Conservation (phyloP, 1,139 yeast species). For the Saccharomycopsis hybrid region DNA sequence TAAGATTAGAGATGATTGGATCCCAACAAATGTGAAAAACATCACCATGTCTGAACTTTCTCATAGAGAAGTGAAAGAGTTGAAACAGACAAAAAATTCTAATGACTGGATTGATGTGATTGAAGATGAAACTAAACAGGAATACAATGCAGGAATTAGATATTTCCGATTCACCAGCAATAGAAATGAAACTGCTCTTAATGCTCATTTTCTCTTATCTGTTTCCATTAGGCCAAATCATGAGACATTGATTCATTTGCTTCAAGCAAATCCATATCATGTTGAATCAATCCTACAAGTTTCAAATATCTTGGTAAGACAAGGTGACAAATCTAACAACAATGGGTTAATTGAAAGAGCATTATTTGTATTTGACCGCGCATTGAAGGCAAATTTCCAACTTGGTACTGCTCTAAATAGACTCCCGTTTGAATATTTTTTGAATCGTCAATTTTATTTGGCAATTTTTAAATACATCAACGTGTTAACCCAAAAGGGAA, state of each 20-base stretch:
- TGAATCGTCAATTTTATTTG: slow-evolving; percentile 73
- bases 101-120: slow-evolving; percentile 1
- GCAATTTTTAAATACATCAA: slow-evolving; percentile 67
- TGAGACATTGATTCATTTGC: slow-evolving; percentile 51
- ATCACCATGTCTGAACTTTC: slow-evolving; percentile 53
- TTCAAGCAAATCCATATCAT: slow-evolving; percentile 64
- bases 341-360: slow-evolving; percentile 72
- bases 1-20: slow-evolving; percentile 74
- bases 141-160: slow-evolving; percentile 40
- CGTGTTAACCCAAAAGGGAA: slow-evolving; percentile 69
- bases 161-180: slow-evolving; percentile 49
- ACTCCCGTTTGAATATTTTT: slow-evolving; percentile 67
- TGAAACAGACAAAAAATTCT: slow-evolving; percentile 14
- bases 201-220: slow-evolving; percentile 58
- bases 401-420: slow-evolving; percentile 49
- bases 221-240: slow-evolving; percentile 70
- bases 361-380: slow-evolving; percentile 72
- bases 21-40: slow-evolving; percentile 64
- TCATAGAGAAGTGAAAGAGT: slow-evolving; percentile 34
- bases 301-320: slow-evolving; percentile 53
- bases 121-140: slow-evolving; percentile 28
- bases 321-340: slow-evolving; percentile 57
- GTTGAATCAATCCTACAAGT: slow-evolving; percentile 75
- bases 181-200: slow-evolving; percentile 40
- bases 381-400: slow-evolving; percentile 41